Percentiles rank a stretch among this genome's conserved stretches.
Conservation (phyloP, 225 moss, liverwort and hornwort genomes). For the Pleurozium schreberi region DNA sequence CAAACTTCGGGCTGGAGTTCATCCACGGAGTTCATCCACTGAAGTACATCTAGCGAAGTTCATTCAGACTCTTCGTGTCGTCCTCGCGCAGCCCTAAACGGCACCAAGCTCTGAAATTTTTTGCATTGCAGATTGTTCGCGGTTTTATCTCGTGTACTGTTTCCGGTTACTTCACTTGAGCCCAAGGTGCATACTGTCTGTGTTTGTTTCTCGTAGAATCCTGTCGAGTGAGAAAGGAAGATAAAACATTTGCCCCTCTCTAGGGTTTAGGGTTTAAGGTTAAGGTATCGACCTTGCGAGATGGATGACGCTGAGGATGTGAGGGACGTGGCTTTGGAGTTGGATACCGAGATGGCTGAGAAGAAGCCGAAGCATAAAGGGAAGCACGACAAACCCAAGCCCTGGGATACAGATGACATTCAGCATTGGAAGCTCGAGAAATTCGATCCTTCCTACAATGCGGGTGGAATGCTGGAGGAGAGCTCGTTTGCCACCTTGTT, state of each 20-base stretch:
- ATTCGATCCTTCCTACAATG: conserved; percentile 66
- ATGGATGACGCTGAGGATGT: conserved; percentile 18
- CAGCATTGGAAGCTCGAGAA: conserved; percentile 87
- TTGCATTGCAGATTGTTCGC: not conserved
- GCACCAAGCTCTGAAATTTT: not conserved
- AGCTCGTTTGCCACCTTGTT: conserved; percentile 96
- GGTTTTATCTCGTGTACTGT: not conserved
- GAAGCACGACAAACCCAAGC: conserved; percentile 85
- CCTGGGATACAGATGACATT: conserved; percentile 88
- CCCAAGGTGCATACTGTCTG: not conserved
- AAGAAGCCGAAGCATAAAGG: conserved; percentile 60
- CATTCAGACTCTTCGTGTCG: not conserved
- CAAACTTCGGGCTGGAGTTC: no score
- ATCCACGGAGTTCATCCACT: not conserved
- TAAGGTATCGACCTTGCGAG: not conserved
- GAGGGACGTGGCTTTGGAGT: conserved; percentile 10
- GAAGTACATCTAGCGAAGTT: not conserved
- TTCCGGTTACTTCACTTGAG: no score
- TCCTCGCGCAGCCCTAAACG: not conserved
- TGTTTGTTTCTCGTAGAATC: not conserved
- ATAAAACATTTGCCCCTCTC: no score
- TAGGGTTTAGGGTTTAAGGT: not conserved
- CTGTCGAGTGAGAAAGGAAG: not conserved
- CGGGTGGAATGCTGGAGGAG: conserved; percentile 82
- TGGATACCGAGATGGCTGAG: conserved; percentile 2